These are phyloP conservation scores for Psilocybe sp. DNA, from an alignment of 768 basidiomycete genomes.

Conservation along the genomic window DNA sequence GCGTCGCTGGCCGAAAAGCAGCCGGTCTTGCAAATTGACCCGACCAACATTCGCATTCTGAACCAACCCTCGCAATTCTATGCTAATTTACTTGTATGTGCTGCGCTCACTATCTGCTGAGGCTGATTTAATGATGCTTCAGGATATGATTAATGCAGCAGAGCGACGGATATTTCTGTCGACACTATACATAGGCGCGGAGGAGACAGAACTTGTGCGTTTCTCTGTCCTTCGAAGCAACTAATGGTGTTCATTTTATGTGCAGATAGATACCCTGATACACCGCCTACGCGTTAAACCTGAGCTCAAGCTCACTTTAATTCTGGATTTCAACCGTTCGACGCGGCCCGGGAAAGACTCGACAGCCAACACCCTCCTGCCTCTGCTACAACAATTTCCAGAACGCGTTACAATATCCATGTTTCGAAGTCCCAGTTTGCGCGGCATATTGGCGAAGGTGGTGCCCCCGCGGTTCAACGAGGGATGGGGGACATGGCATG, in stretches of 20 bases:
- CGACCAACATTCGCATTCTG: slow-evolving; percentile 52
- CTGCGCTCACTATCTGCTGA: neutral
- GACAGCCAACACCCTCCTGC: slow-evolving; percentile 64
- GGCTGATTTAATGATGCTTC: slow-evolving; percentile 1
- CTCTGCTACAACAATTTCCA: slow-evolving; percentile 71
- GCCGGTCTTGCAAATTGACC: slow-evolving; percentile 45
- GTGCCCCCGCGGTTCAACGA: slow-evolving; percentile 95
- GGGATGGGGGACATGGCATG: slow-evolving; percentile 99
- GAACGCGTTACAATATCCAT: slow-evolving; percentile 73
- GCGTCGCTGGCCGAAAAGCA: slow-evolving; percentile 33
- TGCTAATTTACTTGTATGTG: slow-evolving; percentile 46
- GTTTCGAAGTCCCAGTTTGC: slow-evolving; percentile 85
- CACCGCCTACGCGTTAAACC: slow-evolving; percentile 57
- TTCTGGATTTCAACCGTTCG: slow-evolving; percentile 80
- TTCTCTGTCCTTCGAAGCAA: slow-evolving; percentile 26
- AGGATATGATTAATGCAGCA: slow-evolving; percentile 82
- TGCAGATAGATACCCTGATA: slow-evolving; percentile 70
- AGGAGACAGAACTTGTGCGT: slow-evolving; percentile 77
- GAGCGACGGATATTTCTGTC: slow-evolving; percentile 83
- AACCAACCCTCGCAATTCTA: slow-evolving; percentile 60
- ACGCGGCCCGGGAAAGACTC: slow-evolving; percentile 72
- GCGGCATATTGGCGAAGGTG: slow-evolving; percentile 67
- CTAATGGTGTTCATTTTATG: neutral
- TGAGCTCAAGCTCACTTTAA: slow-evolving; percentile 62
- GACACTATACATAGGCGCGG: slow-evolving; percentile 82